Percentiles rank a stretch among this genome's conserved stretches.
phyloP scores from a whole-genome alignment of 176 grass and related monocot species.

The Thalia dealbata region DNA sequence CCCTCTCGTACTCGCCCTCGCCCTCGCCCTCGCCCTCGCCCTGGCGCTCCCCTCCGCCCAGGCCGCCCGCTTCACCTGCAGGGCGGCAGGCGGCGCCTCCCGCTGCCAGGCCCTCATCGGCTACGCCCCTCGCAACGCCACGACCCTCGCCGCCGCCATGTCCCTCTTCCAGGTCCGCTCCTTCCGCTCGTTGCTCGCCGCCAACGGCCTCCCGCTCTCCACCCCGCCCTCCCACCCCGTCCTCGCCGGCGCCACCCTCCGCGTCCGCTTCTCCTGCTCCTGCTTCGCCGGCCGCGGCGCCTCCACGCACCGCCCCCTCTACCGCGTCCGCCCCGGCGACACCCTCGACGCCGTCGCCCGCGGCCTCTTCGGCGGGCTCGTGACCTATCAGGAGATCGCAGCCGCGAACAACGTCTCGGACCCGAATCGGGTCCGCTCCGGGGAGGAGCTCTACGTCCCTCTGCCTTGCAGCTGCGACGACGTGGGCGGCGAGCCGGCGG shows the following conservation, averaged over 20 bases:
- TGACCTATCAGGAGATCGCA: conserved; percentile 76
- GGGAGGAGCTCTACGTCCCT: conserved; percentile 69
- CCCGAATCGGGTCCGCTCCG: conserved; percentile 36
- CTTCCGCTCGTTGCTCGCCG: conserved; percentile 56
- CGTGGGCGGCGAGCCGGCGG: conserved; percentile 26
- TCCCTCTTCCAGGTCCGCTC: conserved; percentile 77
- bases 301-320: conserved; percentile 54
- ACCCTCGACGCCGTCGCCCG: conserved; percentile 47
- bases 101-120: conserved; percentile 62
- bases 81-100: conserved; percentile 24
- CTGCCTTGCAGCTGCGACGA: conserved; percentile 95
- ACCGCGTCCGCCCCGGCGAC: conserved; percentile 50
- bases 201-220: conserved; percentile 49
- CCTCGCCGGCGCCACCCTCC: conserved; percentile 26
- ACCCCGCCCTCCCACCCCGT: conserved; percentile 33
- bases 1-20: conserved; percentile 11
- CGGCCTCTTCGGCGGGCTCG: conserved; percentile 44
- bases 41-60: neutral
- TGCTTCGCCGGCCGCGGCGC: conserved; percentile 65
- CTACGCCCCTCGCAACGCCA: conserved; percentile 64
- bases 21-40: neutral
- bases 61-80: conserved; percentile 53
- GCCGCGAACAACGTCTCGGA: conserved; percentile 69
- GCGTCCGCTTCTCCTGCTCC: conserved; percentile 66
- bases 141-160: conserved; percentile 42